Conservation (phyloP, 345 rosid genomes). For the Arabidopsis suecica region DNA sequence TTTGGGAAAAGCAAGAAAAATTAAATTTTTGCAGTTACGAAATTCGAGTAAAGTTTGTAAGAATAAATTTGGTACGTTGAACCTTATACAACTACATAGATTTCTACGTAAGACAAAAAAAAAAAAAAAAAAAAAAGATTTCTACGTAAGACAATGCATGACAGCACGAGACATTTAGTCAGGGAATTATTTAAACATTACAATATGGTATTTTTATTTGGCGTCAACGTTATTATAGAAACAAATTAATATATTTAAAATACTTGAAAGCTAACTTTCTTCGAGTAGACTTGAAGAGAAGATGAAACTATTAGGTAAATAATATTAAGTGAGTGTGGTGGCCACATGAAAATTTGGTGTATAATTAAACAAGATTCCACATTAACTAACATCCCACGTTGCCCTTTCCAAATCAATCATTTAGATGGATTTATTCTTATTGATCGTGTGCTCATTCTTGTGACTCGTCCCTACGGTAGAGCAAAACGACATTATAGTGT, state of each 20-base stretch:
- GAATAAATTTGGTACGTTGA: slow-evolving; percentile 34
- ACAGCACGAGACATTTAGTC: slow-evolving; percentile 23
- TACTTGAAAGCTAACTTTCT: slow-evolving; percentile 37
- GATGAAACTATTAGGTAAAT: neutral
- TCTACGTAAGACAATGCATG: slow-evolving; percentile 32
- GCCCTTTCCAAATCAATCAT: neutral
- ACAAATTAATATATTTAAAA: neutral
- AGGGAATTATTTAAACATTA: slow-evolving; percentile 11
- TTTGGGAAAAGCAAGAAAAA: neutral
- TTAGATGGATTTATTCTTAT: neutral
- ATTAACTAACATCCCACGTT: slow-evolving; percentile 23
- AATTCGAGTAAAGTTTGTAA: slow-evolving; percentile 1
- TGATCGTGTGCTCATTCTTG: neutral
- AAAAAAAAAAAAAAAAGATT: too few relatives aligned
- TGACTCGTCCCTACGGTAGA: neutral
- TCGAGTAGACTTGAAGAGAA: slow-evolving; percentile 15
- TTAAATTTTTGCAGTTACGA: slow-evolving; percentile 9
- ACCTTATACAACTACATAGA: slow-evolving; percentile 32
- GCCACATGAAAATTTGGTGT: slow-evolving; percentile 34
- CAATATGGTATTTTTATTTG: neutral
- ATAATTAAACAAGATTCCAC: slow-evolving; percentile 10
- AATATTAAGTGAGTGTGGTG: slow-evolving; percentile 16
- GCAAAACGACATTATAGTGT: neutral
- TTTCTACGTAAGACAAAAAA: slow-evolving; percentile 30
- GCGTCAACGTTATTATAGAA: slow-evolving; percentile 3